Conservation (phyloP, 805 yeast genomes). For the Yarrowia phangngaensis region DNA sequence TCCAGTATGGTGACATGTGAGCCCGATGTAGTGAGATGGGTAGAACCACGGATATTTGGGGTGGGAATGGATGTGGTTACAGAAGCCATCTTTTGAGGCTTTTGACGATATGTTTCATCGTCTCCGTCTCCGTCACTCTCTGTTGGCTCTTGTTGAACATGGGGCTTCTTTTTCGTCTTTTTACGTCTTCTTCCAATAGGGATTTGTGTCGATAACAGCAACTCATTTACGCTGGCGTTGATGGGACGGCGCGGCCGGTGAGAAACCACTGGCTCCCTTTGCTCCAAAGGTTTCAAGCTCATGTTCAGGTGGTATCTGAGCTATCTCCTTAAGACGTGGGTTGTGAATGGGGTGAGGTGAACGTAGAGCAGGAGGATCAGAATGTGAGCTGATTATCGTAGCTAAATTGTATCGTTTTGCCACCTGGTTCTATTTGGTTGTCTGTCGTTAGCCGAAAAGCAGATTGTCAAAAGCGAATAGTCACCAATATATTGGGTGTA, state of each 20-base stretch:
- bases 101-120: conserved; percentile 9
- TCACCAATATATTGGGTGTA: conserved; percentile 24
- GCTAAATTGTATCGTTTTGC: conserved; percentile 4
- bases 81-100: not conserved
- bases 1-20: conserved; percentile 16
- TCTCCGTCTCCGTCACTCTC: conserved; percentile 16
- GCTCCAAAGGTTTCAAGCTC: conserved; percentile 14
- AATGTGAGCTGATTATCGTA: too few relatives aligned
- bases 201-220: conserved; percentile 18
- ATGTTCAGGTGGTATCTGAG: too few relatives aligned
- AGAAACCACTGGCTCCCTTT: conserved; percentile 4
- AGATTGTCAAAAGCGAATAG: conserved; percentile 14
- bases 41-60: conserved; percentile 9
- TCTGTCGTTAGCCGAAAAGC: not conserved
- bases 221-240: conserved; percentile 16
- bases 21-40: conserved; percentile 10
- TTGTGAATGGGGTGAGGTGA: too few relatives aligned
- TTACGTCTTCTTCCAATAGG: conserved; percentile 15
- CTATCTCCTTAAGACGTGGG: too few relatives aligned
- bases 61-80: conserved; percentile 1
- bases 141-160: not conserved
- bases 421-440: conserved; percentile 1
- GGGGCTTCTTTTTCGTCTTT: conserved; percentile 6
- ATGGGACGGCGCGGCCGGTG: conserved; percentile 7
- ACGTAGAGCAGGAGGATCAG: too few relatives aligned